These are phyloP conservation scores for Penicillium sp. DNA, from an alignment of 2,329 filamentous ascomycete species.

Conservation along the genomic window DNA sequence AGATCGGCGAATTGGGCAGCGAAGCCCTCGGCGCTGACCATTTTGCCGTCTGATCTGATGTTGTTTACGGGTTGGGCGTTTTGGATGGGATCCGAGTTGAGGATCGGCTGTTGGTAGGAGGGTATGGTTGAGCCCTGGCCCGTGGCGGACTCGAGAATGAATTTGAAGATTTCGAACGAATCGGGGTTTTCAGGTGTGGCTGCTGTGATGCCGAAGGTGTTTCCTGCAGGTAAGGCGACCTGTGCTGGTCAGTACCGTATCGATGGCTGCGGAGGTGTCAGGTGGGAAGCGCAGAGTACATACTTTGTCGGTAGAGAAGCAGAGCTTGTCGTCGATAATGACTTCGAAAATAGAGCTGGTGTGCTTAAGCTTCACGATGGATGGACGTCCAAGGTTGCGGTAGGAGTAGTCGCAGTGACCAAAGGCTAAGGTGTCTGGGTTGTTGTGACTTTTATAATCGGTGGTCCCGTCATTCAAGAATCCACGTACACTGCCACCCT, in stretches of 20 bases:
- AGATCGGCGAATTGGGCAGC: conserved; percentile 72
- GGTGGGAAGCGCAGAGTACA: conserved; percentile 10
- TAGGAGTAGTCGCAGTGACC: conserved; percentile 89
- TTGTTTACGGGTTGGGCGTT: conserved; percentile 40
- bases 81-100: conserved; percentile 22
- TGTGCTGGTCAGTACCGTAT: conserved; percentile 30
- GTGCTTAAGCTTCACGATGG: conserved; percentile 71
- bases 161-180: conserved; percentile 89
- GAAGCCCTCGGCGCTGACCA: conserved; percentile 22
- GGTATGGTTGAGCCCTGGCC: conserved; percentile 19
- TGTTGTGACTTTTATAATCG: conserved; percentile 72
- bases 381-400: conserved; percentile 83
- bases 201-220: conserved; percentile 82
- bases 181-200: conserved; percentile 88
- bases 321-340: conserved; percentile 71
- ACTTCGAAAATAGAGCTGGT: conserved; percentile 66
- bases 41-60: conserved; percentile 28
- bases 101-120: conserved; percentile 21
- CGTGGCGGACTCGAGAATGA: conserved; percentile 64
- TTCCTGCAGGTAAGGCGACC: conserved; percentile 72
- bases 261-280: background rate
- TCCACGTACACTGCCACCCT: conserved; percentile 76
- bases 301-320: conserved; percentile 73
- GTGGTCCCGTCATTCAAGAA: conserved; percentile 89
- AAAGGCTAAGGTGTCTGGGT: conserved; percentile 81